phyloP scores from a whole-genome alignment of 768 basidiomycete genomes.

The Gloeophyllum trabeum region DNA sequence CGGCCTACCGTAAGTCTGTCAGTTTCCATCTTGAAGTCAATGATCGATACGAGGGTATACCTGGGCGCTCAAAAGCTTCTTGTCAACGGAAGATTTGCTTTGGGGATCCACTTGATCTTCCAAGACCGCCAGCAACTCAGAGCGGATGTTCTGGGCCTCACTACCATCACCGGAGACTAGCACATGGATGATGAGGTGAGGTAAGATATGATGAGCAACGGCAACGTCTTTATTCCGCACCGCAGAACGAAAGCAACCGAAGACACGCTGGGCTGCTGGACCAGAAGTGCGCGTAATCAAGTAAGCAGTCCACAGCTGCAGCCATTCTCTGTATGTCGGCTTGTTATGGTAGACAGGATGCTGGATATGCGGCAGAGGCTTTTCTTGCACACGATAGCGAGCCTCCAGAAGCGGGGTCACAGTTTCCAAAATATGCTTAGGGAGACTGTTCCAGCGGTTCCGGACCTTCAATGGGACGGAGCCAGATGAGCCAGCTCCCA shows the following conservation, averaged over 20 bases:
- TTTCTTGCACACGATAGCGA: slow-evolving; percentile 43
- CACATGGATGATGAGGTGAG: slow-evolving; percentile 83
- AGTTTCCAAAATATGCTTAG: slow-evolving; percentile 78
- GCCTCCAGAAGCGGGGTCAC: slow-evolving; percentile 75
- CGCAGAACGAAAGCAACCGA: slow-evolving; percentile 66
- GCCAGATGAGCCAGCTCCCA: slow-evolving; percentile 36
- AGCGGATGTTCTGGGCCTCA: slow-evolving; percentile 52
- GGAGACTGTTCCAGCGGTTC: slow-evolving; percentile 67
- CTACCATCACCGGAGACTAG: slow-evolving; percentile 63
- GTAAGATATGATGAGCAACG: slow-evolving; percentile 87
- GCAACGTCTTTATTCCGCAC: slow-evolving; percentile 83
- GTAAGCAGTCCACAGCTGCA: slow-evolving; percentile 79
- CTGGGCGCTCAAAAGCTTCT: slow-evolving; percentile 88
- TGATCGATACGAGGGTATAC: slow-evolving; percentile 26
- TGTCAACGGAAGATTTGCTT: slow-evolving; percentile 56
- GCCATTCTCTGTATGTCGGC: slow-evolving; percentile 91
- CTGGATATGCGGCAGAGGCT: slow-evolving; percentile 23
- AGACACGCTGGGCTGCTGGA: slow-evolving; percentile 51
- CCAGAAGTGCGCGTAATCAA: slow-evolving; percentile 62
- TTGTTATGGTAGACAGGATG: slow-evolving; percentile 74
- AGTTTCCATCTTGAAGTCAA: background rate
- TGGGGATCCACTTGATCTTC: slow-evolving; percentile 70
- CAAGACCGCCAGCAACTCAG: slow-evolving; percentile 73
- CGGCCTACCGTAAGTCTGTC: slow-evolving; percentile 61
- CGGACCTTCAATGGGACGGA: slow-evolving; percentile 56